phyloP scores from a whole-genome alignment of 768 basidiomycete species.

The Heimioporus sp. region DNA sequence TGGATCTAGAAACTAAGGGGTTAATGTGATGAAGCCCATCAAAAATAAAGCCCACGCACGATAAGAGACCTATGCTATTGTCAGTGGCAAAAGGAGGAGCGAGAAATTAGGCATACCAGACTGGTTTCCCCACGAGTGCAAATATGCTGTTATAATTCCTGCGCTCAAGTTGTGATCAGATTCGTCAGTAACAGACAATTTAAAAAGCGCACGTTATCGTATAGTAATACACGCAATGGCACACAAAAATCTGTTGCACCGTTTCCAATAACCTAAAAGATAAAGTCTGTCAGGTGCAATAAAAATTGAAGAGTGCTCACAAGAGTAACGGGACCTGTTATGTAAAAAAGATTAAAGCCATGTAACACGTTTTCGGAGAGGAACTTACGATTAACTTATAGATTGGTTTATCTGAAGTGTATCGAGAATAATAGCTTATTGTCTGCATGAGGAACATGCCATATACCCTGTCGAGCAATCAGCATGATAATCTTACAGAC shows the following conservation, averaged over 20 bases:
- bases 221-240: slow-evolving; percentile 53
- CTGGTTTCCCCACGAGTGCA: slow-evolving; percentile 38
- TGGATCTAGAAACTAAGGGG: slow-evolving; percentile 37
- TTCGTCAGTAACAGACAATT: neutral
- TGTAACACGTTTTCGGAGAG: neutral
- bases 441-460: slow-evolving; percentile 55
- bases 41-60: slow-evolving; percentile 31
- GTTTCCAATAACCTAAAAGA: slow-evolving; percentile 43
- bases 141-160: slow-evolving; percentile 42
- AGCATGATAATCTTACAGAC: slow-evolving; percentile 4
- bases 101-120: slow-evolving; percentile 39
- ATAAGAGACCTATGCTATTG: slow-evolving; percentile 44
- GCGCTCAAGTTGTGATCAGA: slow-evolving; percentile 1
- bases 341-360: neutral
- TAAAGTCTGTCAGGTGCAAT: neutral
- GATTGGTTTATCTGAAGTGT: slow-evolving; percentile 48
- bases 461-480: slow-evolving; percentile 39
- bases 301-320: slow-evolving; percentile 18
- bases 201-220: slow-evolving; percentile 43
- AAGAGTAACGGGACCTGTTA: slow-evolving; percentile 33
- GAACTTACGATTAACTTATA: slow-evolving; percentile 53
- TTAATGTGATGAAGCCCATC: slow-evolving; percentile 9
- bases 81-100: slow-evolving; percentile 6
- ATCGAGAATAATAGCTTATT: slow-evolving; percentile 53
- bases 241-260: slow-evolving; percentile 50